These are phyloP conservation scores for Macaranga tanarius DNA, from an alignment of 441 rosid species.

Conservation along the genomic window DNA sequence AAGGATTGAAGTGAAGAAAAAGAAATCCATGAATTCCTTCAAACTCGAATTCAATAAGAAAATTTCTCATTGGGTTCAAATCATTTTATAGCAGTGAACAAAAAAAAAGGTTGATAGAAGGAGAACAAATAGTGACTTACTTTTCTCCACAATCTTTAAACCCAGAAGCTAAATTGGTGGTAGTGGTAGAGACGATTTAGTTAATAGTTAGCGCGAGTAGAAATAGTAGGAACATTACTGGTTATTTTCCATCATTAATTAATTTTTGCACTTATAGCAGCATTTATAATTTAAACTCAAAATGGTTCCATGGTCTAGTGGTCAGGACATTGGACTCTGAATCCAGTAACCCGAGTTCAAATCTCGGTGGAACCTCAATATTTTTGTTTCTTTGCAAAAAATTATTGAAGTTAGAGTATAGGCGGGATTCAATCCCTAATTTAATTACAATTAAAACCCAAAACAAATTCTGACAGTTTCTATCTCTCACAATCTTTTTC, in stretches of 20 bases:
- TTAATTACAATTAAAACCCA: neutral
- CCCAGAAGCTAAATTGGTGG: neutral
- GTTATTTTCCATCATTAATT: too few relatives aligned
- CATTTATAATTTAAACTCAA: too few relatives aligned
- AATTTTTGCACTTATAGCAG: too few relatives aligned
- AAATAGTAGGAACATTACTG: too few relatives aligned
- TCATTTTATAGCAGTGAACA: neutral
- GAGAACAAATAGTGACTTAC: neutral
- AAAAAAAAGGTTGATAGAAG: neutral
- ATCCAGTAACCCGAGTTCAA: conserved; percentile 62
- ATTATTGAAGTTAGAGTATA: neutral
- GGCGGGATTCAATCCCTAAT: conserved; percentile 13
- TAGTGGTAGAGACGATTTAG: too few relatives aligned
- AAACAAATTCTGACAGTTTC: neutral
- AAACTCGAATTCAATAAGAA: too few relatives aligned
- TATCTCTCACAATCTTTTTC: neutral
- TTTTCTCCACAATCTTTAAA: conserved; percentile 2
- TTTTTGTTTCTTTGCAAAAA: too few relatives aligned
- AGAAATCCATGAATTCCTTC: conserved; percentile 30
- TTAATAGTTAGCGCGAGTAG: too few relatives aligned
- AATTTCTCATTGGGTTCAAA: too few relatives aligned
- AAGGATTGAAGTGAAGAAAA: conserved; percentile 17
- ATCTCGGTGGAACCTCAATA: conserved; percentile 48
- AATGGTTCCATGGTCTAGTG: conserved; percentile 56
- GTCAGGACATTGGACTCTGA: conserved; percentile 60